phyloP scores from a whole-genome alignment of 2,329 filamentous ascomycete genomes.

The Ceratocystis eucalypticola region DNA sequence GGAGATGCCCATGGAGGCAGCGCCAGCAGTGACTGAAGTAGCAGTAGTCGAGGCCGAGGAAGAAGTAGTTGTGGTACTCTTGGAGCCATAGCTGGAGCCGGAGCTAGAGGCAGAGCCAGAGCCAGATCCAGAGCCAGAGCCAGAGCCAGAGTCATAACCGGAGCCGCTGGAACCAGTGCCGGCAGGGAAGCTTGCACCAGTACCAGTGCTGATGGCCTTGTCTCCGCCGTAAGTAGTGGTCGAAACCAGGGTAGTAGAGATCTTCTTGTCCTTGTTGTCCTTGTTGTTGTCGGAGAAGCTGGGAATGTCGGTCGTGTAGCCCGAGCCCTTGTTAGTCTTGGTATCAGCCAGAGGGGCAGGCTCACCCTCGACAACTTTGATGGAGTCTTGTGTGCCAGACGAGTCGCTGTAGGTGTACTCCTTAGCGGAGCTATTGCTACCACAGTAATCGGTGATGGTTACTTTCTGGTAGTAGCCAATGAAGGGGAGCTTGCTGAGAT shows the following conservation, averaged over 20 bases:
- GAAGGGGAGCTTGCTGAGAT: conserved; percentile 41
- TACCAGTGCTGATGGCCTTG: conserved; percentile 4
- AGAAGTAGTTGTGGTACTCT: background rate
- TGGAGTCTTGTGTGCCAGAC: conserved; percentile 37
- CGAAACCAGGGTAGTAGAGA: background rate
- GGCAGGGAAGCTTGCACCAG: background rate
- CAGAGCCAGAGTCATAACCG: background rate
- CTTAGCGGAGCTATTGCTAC: conserved; percentile 31
- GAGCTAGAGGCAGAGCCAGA: background rate
- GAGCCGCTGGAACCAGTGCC: background rate
- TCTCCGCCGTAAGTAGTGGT: background rate
- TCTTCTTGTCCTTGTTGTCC: background rate
- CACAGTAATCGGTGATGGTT: conserved; percentile 41
- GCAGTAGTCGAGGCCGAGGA: background rate
- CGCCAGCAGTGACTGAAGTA: conserved; percentile 2
- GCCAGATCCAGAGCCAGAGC: background rate
- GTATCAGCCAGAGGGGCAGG: background rate
- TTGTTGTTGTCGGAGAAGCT: background rate
- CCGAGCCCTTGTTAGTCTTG: conserved; percentile 14
- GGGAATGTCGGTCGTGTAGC: conserved; percentile 22
- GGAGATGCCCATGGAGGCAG: conserved; percentile 8
- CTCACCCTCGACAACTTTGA: conserved; percentile 35
- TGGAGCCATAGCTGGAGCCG: background rate
- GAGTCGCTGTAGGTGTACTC: conserved; percentile 41
- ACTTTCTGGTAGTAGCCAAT: conserved; percentile 44